Percentiles rank a stretch among this genome's conserved stretches.
Conservation (phyloP, 768 basidiomycete genomes). For the Saitozyma podzolica region DNA sequence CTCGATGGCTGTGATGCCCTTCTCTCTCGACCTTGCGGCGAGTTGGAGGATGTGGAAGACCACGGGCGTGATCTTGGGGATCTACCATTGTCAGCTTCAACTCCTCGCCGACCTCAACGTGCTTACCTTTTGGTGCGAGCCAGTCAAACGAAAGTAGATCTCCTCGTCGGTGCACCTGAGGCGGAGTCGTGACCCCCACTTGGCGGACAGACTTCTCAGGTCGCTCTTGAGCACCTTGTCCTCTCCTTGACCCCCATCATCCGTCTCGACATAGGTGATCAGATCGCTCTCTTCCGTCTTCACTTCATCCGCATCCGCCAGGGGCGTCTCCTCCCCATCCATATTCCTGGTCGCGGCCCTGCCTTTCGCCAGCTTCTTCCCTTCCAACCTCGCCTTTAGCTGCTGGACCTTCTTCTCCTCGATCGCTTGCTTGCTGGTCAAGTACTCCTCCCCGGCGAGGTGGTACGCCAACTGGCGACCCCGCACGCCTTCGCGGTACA, state of each 20-base stretch:
- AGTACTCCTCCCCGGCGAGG: constrained; percentile 31
- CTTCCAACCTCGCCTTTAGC: neutral
- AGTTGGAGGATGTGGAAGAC: constrained; percentile 40
- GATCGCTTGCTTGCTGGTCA: constrained; percentile 28
- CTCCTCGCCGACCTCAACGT: neutral
- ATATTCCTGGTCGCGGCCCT: neutral
- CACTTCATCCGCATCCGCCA: constrained; percentile 1
- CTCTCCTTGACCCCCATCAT: neutral
- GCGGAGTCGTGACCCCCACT: constrained; percentile 40
- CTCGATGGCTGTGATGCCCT: constrained; percentile 43
- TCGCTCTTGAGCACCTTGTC: constrained; percentile 14
- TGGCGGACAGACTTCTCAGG: constrained; percentile 17
- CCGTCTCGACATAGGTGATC: neutral
- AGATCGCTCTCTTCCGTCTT: neutral
- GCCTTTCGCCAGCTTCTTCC: neutral
- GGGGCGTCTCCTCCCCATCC: neutral
- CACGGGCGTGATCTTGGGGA: constrained; percentile 25
- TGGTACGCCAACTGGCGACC: constrained; percentile 35
- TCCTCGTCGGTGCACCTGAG: constrained; percentile 39
- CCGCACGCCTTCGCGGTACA: constrained; percentile 28
- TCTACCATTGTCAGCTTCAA: constrained; percentile 16
- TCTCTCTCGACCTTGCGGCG: constrained; percentile 35
- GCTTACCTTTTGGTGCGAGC: constrained; percentile 36
- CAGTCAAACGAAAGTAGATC: constrained; percentile 40
- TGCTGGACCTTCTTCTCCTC: constrained; percentile 10